Conservation (phyloP, 2,329 filamentous ascomycete genomes). For the Penicillium sp. region DNA sequence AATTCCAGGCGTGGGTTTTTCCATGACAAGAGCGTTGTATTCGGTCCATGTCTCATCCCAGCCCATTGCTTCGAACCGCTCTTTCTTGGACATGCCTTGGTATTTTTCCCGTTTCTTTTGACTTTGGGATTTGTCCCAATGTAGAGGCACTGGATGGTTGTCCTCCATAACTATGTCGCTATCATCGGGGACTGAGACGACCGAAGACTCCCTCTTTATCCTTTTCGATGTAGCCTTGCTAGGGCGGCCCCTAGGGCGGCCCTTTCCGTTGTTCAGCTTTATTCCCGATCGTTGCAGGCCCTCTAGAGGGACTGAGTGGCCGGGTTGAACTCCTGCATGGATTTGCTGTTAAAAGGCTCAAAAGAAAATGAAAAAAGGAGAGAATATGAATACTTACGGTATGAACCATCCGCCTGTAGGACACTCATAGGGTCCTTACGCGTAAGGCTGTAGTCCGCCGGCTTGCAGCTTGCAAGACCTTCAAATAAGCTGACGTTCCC, state of each 20-base stretch:
- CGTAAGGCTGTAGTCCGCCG: slow-evolving; percentile 35
- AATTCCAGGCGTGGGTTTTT: slow-evolving; percentile 39
- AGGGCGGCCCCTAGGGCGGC: background rate
- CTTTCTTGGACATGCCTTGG: slow-evolving; percentile 22
- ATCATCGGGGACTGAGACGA: background rate
- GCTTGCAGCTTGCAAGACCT: slow-evolving; percentile 33
- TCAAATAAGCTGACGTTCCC: slow-evolving; percentile 48
- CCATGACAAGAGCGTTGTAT: slow-evolving; percentile 39
- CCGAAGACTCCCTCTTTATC: background rate
- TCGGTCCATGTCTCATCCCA: slow-evolving; percentile 45
- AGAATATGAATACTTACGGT: slow-evolving; percentile 24
- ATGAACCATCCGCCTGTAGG: slow-evolving; percentile 29
- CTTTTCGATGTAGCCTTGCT: background rate
- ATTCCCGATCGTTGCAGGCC: background rate
- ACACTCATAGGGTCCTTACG: slow-evolving; percentile 36
- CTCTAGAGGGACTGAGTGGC: background rate
- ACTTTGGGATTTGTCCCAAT: background rate
- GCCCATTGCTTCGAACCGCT: slow-evolving; percentile 40
- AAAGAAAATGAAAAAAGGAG: background rate
- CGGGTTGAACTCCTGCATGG: background rate
- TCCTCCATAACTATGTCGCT: background rate
- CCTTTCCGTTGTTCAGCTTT: slow-evolving; percentile 7
- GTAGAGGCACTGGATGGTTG: background rate
- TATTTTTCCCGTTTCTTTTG: background rate
- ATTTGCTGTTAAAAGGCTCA: background rate